Evolutionary conservation across 2,329 filamentous ascomycete genomes (phyloP), one percentile per base, ranked within the genome.

Genomic region (Pseudomassariella vexata): DNA sequence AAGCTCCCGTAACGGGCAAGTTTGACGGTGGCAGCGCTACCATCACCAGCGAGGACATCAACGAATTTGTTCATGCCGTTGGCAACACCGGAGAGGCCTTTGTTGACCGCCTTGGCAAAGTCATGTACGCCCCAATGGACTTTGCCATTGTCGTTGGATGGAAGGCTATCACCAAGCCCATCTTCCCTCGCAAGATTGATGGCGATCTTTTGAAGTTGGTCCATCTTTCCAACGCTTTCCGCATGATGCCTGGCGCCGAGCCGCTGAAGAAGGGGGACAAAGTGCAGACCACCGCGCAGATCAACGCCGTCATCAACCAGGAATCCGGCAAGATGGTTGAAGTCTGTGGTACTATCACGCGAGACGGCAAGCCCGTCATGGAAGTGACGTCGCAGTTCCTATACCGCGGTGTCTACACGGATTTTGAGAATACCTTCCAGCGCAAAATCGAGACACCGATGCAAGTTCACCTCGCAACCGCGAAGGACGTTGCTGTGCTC

Each of bases 261-360:
- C 90, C 92, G 11, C 66, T 98, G 40, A 94, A 95, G 74, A 95
- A 94, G 66, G 92, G 88, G 19, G 92, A 98, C 56, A 78, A 89
- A 41, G 76, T 98, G 14, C 81, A 87, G 41, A 96, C 92, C 3
- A 94, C 86, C 34, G 92, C 92, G 25, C 88, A 94, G 58, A 85
- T 98, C 66, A 96, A 98, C 50, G 88, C 92, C 11, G 88, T 98
- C 50, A 83, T 98, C 68, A 98, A 96, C 66, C 89, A 98, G 60
- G 88, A 95, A 10, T 88, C 92, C 38, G 92, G 92, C 28, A 98
- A 98, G 73, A 95, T 98, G 89, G 94, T 98, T 12, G 94, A 98
- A 63, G 90, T 98, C n/a, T 95, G 89, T 52, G 92, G 92, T 41
- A 98, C 92, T 5, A 95, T 98, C 50, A 82, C 76, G 33, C 83